Conservation (phyloP, 192 early-diverging fungal species). For the Pilaira anomala region DNA sequence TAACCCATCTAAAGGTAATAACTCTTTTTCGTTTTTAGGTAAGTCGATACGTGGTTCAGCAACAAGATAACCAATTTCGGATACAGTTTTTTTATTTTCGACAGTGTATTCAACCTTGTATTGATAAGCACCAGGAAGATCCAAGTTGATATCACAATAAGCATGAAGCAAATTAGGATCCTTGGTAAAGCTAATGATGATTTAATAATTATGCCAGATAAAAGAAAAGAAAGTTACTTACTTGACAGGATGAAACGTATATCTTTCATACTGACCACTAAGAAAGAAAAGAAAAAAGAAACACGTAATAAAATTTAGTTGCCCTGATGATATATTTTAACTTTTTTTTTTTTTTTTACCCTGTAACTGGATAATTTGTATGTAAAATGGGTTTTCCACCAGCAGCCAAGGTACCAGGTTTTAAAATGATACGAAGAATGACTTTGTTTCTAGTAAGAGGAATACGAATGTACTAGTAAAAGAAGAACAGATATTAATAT, state of each 20-base stretch:
- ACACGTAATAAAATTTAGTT: constrained; percentile 34
- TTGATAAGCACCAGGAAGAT: constrained; percentile 78
- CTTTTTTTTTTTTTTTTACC: constrained; percentile 49
- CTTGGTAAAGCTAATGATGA: constrained; percentile 10
- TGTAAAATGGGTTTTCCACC: constrained; percentile 61
- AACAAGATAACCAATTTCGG: constrained; percentile 65
- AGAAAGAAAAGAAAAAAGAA: constrained; percentile 25
- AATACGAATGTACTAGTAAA: constrained; percentile 67
- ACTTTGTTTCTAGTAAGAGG: constrained; percentile 67
- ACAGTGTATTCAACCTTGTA: constrained; percentile 73
- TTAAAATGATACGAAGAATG: constrained; percentile 75
- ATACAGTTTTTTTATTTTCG: constrained; percentile 22
- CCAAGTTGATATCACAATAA: constrained; percentile 62
- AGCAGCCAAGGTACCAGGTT: constrained; percentile 74
- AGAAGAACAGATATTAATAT: not conserved
- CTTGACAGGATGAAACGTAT: constrained; percentile 40
- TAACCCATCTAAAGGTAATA: constrained; percentile 85
- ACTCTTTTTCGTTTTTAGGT: constrained; percentile 21
- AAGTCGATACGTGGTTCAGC: constrained; percentile 85
- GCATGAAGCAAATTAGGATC: constrained; percentile 52
- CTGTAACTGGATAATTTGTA: constrained; percentile 85
- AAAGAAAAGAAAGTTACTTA: constrained; percentile 26
- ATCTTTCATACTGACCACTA: constrained; percentile 31
- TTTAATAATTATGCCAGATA: constrained; percentile 9
- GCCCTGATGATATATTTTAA: constrained; percentile 17